These are phyloP conservation scores for Casaregolazyma suthepensis DNA, from an alignment of 1,139 yeast genomes.

Conservation along the genomic window DNA sequence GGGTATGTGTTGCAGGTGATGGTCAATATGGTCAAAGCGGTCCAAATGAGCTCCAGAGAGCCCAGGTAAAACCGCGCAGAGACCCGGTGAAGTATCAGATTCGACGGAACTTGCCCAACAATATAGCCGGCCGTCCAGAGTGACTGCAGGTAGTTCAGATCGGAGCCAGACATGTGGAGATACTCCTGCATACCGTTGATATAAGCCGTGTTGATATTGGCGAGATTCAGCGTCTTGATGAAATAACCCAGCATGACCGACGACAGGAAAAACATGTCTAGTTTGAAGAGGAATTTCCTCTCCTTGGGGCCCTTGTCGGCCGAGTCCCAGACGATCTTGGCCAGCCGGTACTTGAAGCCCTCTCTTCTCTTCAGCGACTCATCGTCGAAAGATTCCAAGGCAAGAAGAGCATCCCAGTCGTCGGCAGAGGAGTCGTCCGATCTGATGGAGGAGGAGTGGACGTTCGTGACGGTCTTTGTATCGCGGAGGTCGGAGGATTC, in stretches of 20 bases:
- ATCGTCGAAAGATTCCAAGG: not conserved
- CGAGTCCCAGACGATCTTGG: slow-evolving; percentile 28
- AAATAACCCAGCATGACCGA: slow-evolving; percentile 27
- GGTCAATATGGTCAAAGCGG: slow-evolving; percentile 44
- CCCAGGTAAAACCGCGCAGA: slow-evolving; percentile 51
- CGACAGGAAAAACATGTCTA: slow-evolving; percentile 26
- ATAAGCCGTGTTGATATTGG: slow-evolving; percentile 41
- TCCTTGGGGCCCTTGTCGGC: slow-evolving; percentile 28
- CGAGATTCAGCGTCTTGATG: slow-evolving; percentile 27
- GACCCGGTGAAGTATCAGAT: slow-evolving; percentile 46
- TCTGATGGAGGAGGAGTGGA: not conserved
- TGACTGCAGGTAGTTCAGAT: slow-evolving; percentile 45
- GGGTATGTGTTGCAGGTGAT: slow-evolving; percentile 38
- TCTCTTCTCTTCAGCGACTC: slow-evolving; percentile 9
- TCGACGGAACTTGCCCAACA: slow-evolving; percentile 54
- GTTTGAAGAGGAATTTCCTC: slow-evolving; percentile 25
- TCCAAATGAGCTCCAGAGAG: slow-evolving; percentile 48
- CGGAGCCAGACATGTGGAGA: slow-evolving; percentile 42
- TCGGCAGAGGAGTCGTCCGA: not conserved
- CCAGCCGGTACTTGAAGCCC: slow-evolving; percentile 17
- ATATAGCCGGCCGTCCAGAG: slow-evolving; percentile 56
- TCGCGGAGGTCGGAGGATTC: not conserved
- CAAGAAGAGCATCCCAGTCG: slow-evolving; percentile 3
- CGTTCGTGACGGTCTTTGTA: not conserved
- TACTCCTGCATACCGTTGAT: slow-evolving; percentile 56